Percentiles rank a stretch among this genome's conserved stretches.
These are phyloP conservation scores for Picea glauca DNA, from an alignment of 75 land plant genomes.

Conservation along the genomic window DNA sequence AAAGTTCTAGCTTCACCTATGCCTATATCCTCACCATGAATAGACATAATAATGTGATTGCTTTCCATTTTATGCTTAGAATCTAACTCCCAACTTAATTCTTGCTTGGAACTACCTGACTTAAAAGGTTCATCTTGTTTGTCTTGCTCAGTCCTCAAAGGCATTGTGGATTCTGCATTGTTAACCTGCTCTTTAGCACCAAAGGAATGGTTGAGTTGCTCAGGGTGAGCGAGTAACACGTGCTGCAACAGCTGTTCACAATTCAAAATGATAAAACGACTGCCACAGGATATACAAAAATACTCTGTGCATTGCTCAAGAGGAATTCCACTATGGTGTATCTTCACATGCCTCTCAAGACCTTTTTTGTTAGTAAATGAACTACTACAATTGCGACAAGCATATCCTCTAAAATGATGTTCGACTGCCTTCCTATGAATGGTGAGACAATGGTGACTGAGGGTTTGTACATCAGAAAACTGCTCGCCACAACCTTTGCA, in stretches of 20 bases:
- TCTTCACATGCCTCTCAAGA: conserved; percentile 70
- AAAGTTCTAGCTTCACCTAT: conserved; percentile 3
- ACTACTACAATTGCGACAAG: conserved; percentile 71
- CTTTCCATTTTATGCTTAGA: conserved; percentile 8
- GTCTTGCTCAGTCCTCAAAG: background rate
- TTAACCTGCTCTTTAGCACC: conserved; percentile 12
- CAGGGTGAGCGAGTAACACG: conserved; percentile 57
- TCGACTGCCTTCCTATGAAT: conserved; percentile 69
- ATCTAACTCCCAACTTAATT: conserved; percentile 9
- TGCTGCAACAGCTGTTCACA: conserved; percentile 80
- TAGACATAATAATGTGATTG: background rate
- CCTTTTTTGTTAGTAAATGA: conserved; percentile 70
- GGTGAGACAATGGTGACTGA: conserved; percentile 70
- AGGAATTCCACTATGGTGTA: conserved; percentile 40
- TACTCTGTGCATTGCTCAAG: conserved; percentile 44
- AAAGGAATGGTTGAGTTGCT: conserved; percentile 36
- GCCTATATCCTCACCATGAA: conserved; percentile 1
- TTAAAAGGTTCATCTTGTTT: conserved; percentile 2
- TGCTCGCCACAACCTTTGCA: conserved; percentile 70
- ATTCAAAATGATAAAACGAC: conserved; percentile 39
- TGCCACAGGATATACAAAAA: conserved; percentile 72
- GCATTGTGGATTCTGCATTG: conserved; percentile 12
- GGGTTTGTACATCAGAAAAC: conserved; percentile 50
- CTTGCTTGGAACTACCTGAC: background rate
- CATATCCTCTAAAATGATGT: conserved; percentile 75